Percentiles rank a stretch among this genome's conserved stretches.
These are phyloP conservation scores for Epichloe sibirici DNA, from an alignment of 2,329 filamentous ascomycete species.

Conservation along the genomic window DNA sequence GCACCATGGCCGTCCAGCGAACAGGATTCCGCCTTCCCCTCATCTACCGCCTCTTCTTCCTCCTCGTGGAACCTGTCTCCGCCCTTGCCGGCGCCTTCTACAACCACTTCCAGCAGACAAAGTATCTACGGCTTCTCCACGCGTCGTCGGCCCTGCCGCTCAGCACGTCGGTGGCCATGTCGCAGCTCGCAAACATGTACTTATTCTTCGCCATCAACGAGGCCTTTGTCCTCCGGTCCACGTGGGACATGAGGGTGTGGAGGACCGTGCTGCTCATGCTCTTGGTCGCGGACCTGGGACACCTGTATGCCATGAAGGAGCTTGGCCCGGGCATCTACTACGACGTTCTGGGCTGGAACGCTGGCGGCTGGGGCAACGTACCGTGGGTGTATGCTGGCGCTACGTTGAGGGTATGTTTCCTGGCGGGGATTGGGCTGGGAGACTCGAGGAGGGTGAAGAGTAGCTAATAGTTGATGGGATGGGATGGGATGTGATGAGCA, in stretches of 20 bases:
- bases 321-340: conserved; percentile 54
- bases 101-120: conserved; percentile 34
- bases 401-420: conserved; percentile 44
- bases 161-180: conserved; percentile 53
- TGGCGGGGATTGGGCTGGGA: conserved; percentile 42
- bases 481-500: too few relatives aligned
- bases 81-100: conserved; percentile 41
- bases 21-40: conserved; percentile 39
- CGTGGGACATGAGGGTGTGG: conserved; percentile 59
- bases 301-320: conserved; percentile 52
- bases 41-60: conserved; percentile 60
- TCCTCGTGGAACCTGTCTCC: conserved; percentile 53
- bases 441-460: conserved; percentile 12
- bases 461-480: not conserved
- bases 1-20: not conserved
- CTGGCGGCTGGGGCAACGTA: conserved; percentile 56
- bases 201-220: conserved; percentile 63
- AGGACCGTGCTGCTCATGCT: conserved; percentile 51
- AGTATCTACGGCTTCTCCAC: conserved; percentile 55
- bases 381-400: conserved; percentile 59
- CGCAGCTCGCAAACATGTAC: conserved; percentile 69
- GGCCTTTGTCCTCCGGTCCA: conserved; percentile 59
- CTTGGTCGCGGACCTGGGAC: conserved; percentile 64
- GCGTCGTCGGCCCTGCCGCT: conserved; percentile 40
- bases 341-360: conserved; percentile 49